These are phyloP conservation scores for Salvia splendens DNA, from an alignment of 257 asterid genomes.

Conservation along the genomic window DNA sequence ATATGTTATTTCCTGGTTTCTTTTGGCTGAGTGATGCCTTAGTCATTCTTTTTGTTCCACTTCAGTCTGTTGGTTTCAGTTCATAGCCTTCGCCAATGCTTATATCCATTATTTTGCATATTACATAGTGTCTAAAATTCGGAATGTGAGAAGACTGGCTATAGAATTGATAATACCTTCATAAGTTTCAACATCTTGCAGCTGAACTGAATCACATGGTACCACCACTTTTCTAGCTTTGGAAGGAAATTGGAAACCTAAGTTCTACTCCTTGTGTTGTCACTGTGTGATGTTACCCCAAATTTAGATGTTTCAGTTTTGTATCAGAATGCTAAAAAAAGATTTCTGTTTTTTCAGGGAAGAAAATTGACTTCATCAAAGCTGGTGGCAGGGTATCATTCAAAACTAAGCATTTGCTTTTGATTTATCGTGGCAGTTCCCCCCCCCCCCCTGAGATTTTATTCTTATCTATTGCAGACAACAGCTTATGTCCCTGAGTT, in stretches of 20 bases:
- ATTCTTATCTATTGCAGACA: conserved; percentile 57
- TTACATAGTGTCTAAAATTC: background rate
- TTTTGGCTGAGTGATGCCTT: conserved; percentile 12
- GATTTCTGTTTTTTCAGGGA: conserved; percentile 59
- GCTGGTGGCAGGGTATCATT: conserved; percentile 92
- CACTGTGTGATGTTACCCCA: conserved; percentile 6
- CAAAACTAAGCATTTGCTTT: conserved; percentile 13
- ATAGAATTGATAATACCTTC: conserved; percentile 2
- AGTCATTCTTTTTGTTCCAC: background rate
- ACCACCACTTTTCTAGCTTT: conserved; percentile 13
- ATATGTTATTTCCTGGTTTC: conserved; percentile 13
- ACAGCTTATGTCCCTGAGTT: conserved; percentile 90
- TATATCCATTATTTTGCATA: background rate
- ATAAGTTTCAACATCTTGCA: conserved; percentile 18
- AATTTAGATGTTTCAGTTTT: conserved; percentile 4
- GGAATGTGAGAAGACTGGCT: conserved; percentile 6
- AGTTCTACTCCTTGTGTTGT: conserved; percentile 27
- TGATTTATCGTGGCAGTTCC: background rate
- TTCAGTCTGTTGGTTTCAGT: conserved; percentile 16
- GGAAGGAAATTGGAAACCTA: conserved; percentile 29
- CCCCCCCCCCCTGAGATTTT: background rate
- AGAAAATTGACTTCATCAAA: conserved; percentile 74
- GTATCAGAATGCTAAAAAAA: conserved; percentile 26
- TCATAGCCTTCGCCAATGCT: conserved; percentile 12
- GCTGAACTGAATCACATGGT: conserved; percentile 5